Percentiles rank a stretch among this genome's conserved stretches.
These are phyloP conservation scores for Thraustochytrium aureum DNA, from an alignment of 352 stramenopile species.

Conservation along the genomic window DNA sequence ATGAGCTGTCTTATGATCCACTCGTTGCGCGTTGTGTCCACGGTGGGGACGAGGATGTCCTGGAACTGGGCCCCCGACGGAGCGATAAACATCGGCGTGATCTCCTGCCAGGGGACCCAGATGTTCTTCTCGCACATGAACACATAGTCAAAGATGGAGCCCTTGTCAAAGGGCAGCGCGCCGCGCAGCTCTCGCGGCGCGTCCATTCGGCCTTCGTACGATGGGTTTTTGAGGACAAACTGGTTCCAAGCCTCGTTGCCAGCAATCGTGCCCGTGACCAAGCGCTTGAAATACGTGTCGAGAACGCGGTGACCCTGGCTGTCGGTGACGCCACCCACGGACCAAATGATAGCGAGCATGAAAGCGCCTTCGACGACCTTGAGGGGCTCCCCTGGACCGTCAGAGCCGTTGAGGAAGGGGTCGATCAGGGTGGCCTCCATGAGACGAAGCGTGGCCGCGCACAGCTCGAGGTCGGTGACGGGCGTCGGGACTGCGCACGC, in stretches of 20 bases:
- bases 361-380: constrained; percentile 59
- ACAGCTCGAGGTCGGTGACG: constrained; percentile 55
- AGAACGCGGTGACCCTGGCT: constrained; percentile 75
- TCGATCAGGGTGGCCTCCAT: constrained; percentile 51
- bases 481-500: constrained; percentile 47
- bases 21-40: constrained; percentile 89
- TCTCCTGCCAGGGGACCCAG: constrained; percentile 47
- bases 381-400: constrained; percentile 22
- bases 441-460: constrained; percentile 35
- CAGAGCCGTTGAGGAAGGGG: constrained; percentile 40
- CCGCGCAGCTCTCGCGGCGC: constrained; percentile 32
- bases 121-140: constrained; percentile 52
- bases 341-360: constrained; percentile 87
- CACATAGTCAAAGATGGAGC: constrained; percentile 50
- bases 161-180: constrained; percentile 45
- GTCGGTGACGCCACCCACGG: constrained; percentile 81
- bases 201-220: constrained; percentile 39
- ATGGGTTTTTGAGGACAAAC: constrained; percentile 52
- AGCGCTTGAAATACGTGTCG: constrained; percentile 60
- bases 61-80: constrained; percentile 83
- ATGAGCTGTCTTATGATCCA: constrained; percentile 83
- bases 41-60: constrained; percentile 88
- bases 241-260: constrained; percentile 54
- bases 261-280: constrained; percentile 74
- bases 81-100: constrained; percentile 55